phyloP scores from a whole-genome alignment of 2,329 filamentous ascomycete genomes.

The Claviceps africana region DNA sequence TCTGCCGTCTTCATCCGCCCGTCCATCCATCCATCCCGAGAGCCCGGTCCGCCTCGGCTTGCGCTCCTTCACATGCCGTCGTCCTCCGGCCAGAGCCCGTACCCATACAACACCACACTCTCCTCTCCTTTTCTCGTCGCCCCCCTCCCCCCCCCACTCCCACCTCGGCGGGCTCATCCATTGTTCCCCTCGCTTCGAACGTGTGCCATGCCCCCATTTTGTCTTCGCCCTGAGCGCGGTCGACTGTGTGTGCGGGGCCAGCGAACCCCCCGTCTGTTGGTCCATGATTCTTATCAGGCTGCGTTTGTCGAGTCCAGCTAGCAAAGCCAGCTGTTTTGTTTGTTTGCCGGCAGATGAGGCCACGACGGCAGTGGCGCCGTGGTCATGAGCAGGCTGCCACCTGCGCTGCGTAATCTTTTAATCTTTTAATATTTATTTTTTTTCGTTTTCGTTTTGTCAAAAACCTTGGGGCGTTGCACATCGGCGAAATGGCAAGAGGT shows the following conservation, averaged over 20 bases:
- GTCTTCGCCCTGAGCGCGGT: neutral
- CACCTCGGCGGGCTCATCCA: too few species aligned
- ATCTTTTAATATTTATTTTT: too few species aligned
- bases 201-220: too few species aligned
- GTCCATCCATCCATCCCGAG: neutral
- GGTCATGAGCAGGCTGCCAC: slow-evolving; percentile 66
- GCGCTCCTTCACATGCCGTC: neutral
- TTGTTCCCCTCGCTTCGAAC: too few species aligned
- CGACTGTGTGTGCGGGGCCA: neutral
- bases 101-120: too few species aligned
- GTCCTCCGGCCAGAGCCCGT: neutral
- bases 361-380: slow-evolving; percentile 68
- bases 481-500: too few species aligned
- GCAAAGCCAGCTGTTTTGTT: too few species aligned
- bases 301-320: neutral
- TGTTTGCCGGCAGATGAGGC: too few species aligned
- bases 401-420: slow-evolving; percentile 60
- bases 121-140: too few species aligned
- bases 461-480: too few species aligned
- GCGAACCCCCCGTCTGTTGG: neutral
- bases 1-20: neutral
- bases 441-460: too few species aligned
- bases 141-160: neutral
- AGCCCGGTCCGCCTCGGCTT: neutral
- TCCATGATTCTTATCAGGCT: neutral